Conservation (phyloP, 2,329 filamentous ascomycete genomes). For the Aspergillus oerlinghausenensis region DNA sequence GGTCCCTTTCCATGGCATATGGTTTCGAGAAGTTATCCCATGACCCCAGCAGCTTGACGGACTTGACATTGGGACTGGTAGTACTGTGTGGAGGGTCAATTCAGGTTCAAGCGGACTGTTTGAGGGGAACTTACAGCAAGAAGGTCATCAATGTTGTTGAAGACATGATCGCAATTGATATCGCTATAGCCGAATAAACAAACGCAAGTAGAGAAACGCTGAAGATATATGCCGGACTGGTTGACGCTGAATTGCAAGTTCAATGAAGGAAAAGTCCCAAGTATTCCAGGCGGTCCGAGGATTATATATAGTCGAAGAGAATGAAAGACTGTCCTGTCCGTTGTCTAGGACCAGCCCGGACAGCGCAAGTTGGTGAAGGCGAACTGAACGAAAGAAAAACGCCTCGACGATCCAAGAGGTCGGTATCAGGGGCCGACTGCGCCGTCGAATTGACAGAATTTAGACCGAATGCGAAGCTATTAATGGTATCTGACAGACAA, state of each 20-base stretch:
- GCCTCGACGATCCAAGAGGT: background rate
- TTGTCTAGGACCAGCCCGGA: slow-evolving; percentile 17
- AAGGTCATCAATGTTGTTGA: slow-evolving; percentile 36
- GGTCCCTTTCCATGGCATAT: slow-evolving; percentile 78
- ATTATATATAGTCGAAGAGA: slow-evolving; percentile 4
- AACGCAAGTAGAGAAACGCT: background rate
- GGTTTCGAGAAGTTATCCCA: slow-evolving; percentile 88
- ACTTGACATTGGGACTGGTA: slow-evolving; percentile 42
- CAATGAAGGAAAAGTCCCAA: slow-evolving; percentile 1
- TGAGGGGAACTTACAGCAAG: slow-evolving; percentile 25
- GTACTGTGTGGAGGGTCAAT: slow-evolving; percentile 19
- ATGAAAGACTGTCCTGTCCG: slow-evolving; percentile 5
- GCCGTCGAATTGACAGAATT: background rate
- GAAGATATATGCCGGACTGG: background rate
- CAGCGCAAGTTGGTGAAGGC: background rate
- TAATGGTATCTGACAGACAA: slow-evolving; percentile 10
- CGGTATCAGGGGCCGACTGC: background rate
- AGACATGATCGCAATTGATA: slow-evolving; percentile 21
- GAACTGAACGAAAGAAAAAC: background rate
- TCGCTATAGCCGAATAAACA: background rate
- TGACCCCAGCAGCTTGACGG: slow-evolving; percentile 79
- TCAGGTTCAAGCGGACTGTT: background rate
- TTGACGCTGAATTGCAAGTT: slow-evolving; percentile 5
- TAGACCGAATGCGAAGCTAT: background rate
- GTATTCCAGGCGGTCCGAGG: background rate